Conservation (phyloP, 2,329 filamentous ascomycete species). For the Fusarium tjaetaba region DNA sequence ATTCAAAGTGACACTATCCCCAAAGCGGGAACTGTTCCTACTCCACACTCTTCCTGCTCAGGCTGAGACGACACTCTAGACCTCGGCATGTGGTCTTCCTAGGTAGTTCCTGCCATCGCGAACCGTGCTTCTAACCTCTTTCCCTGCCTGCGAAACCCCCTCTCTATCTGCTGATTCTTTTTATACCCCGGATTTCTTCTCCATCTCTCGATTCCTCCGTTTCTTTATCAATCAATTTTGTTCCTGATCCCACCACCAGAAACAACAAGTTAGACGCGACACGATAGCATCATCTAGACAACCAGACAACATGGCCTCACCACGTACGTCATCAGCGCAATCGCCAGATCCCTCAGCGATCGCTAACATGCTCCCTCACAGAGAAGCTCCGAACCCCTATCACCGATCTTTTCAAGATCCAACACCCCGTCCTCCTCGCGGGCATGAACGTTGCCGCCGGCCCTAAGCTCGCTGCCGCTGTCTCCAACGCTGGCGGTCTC, state of each 20-base stretch:
- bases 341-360: not conserved
- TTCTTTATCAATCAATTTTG: constrained; percentile 3
- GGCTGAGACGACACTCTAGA: constrained; percentile 25
- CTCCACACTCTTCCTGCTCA: constrained; percentile 19
- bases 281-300: constrained; percentile 15
- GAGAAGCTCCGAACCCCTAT: constrained; percentile 82
- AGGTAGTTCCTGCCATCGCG: constrained; percentile 3
- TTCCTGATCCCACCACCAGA: not conserved
- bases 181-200: constrained; percentile 32
- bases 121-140: constrained; percentile 10
- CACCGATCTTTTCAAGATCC: constrained; percentile 97
- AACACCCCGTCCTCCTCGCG: constrained; percentile 93
- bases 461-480: constrained; percentile 93
- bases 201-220: not conserved
- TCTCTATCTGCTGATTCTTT: constrained; percentile 35
- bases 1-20: constrained; percentile 33
- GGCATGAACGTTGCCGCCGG: constrained; percentile 99
- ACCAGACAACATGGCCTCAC: constrained; percentile 73
- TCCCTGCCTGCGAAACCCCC: constrained; percentile 23
- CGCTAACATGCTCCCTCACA: constrained; percentile 34
- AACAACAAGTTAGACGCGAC: constrained; percentile 22
- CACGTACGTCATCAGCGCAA: constrained; percentile 70
- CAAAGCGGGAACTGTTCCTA: not conserved
- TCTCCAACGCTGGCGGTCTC: constrained; percentile 95
- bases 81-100: constrained; percentile 40